phyloP scores from a whole-genome alignment of 805 yeast species.

The Barnettozyma pratensis region DNA sequence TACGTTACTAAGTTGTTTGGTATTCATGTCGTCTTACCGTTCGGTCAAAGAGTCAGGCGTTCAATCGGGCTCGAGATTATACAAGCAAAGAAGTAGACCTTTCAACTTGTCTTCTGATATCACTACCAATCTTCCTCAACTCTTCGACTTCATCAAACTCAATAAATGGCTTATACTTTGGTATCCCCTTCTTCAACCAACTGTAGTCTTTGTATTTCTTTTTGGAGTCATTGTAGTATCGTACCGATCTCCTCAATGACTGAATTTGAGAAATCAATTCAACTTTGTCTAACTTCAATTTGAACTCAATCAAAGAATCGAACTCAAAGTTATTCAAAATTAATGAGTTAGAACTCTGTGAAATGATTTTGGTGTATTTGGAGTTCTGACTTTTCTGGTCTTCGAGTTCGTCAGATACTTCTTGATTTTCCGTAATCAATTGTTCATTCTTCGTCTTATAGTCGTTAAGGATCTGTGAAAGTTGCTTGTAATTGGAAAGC shows the following conservation, averaged over 20 bases:
- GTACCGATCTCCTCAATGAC: slow-evolving; percentile 31
- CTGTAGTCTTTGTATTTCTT: background rate
- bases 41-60: too few species aligned
- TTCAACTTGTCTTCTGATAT: slow-evolving; percentile 10
- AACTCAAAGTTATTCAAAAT: slow-evolving; percentile 28
- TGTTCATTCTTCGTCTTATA: slow-evolving; percentile 21
- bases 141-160: slow-evolving; percentile 11
- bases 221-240: slow-evolving; percentile 2
- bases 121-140: slow-evolving; percentile 17
- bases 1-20: too few species aligned
- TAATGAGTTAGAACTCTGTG: slow-evolving; percentile 19
- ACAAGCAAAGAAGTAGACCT: background rate
- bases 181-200: slow-evolving; percentile 13
- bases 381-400: slow-evolving; percentile 21
- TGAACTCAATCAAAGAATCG: slow-evolving; percentile 30
- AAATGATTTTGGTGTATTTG: slow-evolving; percentile 1
- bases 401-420: slow-evolving; percentile 12
- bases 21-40: too few species aligned
- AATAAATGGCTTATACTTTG: slow-evolving; percentile 3
- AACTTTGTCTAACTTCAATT: slow-evolving; percentile 28
- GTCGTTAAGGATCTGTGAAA: slow-evolving; percentile 24
- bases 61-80: too few species aligned
- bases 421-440: slow-evolving; percentile 9
- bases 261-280: slow-evolving; percentile 41
- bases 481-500: slow-evolving; percentile 29